These are phyloP conservation scores for Leccinum obscurum DNA, from an alignment of 768 basidiomycete species.

Conservation along the genomic window DNA sequence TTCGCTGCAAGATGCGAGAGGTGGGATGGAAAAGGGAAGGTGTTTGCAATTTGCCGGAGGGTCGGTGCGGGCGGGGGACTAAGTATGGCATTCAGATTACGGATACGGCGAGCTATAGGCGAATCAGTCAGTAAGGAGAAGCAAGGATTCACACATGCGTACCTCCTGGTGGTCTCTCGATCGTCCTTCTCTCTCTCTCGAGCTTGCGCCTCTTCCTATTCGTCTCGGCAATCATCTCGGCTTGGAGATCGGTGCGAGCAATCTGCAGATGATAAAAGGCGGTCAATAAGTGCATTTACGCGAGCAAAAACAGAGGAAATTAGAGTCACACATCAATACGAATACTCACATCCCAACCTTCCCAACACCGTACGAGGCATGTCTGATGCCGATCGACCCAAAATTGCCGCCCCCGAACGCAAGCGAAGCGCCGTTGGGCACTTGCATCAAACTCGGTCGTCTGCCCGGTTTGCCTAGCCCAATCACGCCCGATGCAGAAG, in stretches of 20 bases:
- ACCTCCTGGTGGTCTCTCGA: constrained; percentile 77
- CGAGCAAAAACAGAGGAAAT: neutral
- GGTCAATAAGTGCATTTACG: constrained; percentile 10
- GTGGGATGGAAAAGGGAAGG: constrained; percentile 47
- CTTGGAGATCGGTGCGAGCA: constrained; percentile 76
- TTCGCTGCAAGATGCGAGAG: constrained; percentile 23
- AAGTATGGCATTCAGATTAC: constrained; percentile 42
- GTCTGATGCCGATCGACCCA: too few species aligned
- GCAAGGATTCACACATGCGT: constrained; percentile 24
- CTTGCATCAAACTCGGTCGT: constrained; percentile 48
- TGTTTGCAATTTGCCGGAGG: constrained; percentile 63
- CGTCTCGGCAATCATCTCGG: constrained; percentile 85
- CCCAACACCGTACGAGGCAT: constrained; percentile 45
- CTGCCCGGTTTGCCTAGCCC: constrained; percentile 30
- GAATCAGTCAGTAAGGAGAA: constrained; percentile 7
- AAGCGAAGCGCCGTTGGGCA: constrained; percentile 28
- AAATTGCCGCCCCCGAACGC: too few species aligned
- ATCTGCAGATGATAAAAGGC: constrained; percentile 42
- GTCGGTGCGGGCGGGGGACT: constrained; percentile 57
- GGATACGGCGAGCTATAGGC: constrained; percentile 55
- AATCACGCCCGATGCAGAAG: constrained; percentile 17
- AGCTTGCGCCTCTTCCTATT: constrained; percentile 82
- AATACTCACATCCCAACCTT: too few species aligned
- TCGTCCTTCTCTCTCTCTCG: constrained; percentile 79
- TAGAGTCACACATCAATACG: neutral